These are phyloP conservation scores for Irpex rosettiformis DNA, from an alignment of 1,284 basidiomycete genomes.

Conservation along the genomic window DNA sequence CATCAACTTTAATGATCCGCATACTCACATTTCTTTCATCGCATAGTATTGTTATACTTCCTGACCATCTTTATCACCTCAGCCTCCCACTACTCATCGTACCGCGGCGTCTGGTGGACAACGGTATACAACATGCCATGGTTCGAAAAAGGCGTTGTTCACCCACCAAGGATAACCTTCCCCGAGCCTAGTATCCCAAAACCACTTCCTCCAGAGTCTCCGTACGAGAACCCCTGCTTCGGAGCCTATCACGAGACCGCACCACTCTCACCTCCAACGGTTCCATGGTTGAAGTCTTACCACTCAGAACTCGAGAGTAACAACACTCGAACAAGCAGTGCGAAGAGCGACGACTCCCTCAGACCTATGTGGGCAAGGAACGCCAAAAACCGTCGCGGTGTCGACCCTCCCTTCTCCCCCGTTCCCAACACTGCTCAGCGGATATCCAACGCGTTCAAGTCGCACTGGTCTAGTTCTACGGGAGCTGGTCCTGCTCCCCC, in stretches of 20 bases:
- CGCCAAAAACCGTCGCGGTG: slow-evolving; percentile 43
- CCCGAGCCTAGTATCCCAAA: slow-evolving; percentile 3
- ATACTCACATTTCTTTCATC: slow-evolving; percentile 6
- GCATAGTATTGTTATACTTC: slow-evolving; percentile 52
- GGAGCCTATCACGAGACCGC: slow-evolving; percentile 15
- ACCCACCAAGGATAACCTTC: background rate
- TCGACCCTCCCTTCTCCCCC: slow-evolving; percentile 40
- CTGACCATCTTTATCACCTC: slow-evolving; percentile 44
- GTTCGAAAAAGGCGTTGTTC: slow-evolving; percentile 33
- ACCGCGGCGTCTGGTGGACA: slow-evolving; percentile 48
- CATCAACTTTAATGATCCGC: background rate
- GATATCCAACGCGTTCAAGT: slow-evolving; percentile 20
- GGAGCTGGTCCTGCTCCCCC: slow-evolving; percentile 8
- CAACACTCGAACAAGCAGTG: background rate
- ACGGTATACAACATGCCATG: slow-evolving; percentile 52
- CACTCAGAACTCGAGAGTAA: slow-evolving; percentile 1
- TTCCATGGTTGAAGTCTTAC: slow-evolving; percentile 1
- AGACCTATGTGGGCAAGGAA: slow-evolving; percentile 46
- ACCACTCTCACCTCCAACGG: slow-evolving; percentile 2
- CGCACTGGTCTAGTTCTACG: slow-evolving; percentile 14
- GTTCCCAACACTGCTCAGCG: slow-evolving; percentile 16
- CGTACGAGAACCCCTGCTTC: slow-evolving; percentile 17
- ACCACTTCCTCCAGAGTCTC: background rate
- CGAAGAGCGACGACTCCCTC: slow-evolving; percentile 22
- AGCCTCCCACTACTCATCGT: slow-evolving; percentile 37